Conservation (phyloP, 2,329 filamentous ascomycete species). For the Colletotrichum liaoningense region DNA sequence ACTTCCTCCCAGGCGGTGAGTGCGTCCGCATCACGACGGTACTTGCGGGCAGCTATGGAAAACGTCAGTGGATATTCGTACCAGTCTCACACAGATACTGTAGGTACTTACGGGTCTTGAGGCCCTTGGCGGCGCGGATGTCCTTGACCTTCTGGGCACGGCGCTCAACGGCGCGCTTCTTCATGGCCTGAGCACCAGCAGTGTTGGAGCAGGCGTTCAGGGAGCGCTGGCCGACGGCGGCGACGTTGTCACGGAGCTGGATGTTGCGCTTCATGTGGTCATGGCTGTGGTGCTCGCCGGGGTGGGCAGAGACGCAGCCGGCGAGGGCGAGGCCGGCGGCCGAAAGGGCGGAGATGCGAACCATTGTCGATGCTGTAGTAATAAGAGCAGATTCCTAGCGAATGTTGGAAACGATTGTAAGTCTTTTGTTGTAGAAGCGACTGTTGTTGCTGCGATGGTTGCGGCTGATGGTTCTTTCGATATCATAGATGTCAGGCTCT, state of each 20-base stretch:
- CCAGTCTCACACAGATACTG: too few relatives aligned
- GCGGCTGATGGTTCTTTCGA: background rate
- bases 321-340: constrained; percentile 36
- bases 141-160: constrained; percentile 51
- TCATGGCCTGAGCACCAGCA: constrained; percentile 50
- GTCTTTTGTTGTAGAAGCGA: background rate
- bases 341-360: constrained; percentile 19
- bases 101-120: constrained; percentile 16
- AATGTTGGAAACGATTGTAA: constrained; percentile 7
- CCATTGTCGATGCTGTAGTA: constrained; percentile 4
- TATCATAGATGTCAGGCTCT: background rate
- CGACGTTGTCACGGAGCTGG: constrained; percentile 45
- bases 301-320: constrained; percentile 44
- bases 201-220: constrained; percentile 53
- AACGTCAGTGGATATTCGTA: constrained; percentile 40
- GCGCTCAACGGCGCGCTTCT: constrained; percentile 52
- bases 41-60: constrained; percentile 43
- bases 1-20: constrained; percentile 47
- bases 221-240: constrained; percentile 48
- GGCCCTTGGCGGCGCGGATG: constrained; percentile 48
- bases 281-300: constrained; percentile 45
- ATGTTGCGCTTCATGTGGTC: constrained; percentile 47
- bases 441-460: constrained; percentile 18
- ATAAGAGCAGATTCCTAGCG: background rate
- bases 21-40: constrained; percentile 46